Evolutionary conservation across 176 grass and related monocot genomes (phyloP).

Genomic region (Cymbopogon citratus): DNA sequence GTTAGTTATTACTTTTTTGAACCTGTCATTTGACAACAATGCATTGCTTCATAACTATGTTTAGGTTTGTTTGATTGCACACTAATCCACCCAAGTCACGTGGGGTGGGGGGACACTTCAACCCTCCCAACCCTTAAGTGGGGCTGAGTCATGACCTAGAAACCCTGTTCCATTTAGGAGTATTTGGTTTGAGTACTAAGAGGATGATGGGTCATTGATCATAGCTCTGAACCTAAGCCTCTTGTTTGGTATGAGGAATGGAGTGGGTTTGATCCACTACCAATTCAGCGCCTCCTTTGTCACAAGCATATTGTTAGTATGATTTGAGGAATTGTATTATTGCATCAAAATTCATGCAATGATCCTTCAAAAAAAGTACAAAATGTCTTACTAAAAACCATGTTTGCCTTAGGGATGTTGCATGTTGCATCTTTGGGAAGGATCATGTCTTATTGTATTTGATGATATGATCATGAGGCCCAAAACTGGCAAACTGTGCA

Average conservation of each 20-base stretch:
- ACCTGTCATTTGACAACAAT: background rate
- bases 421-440: background rate
- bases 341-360: background rate
- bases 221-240: background rate
- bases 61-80: background rate
- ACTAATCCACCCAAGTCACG: background rate
- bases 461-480: background rate
- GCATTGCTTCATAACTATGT: background rate
- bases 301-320: background rate
- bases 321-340: background rate
- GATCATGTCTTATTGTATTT: background rate
- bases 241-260: background rate
- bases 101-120: background rate
- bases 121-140: background rate
- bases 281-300: background rate
- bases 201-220: background rate
- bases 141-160: background rate
- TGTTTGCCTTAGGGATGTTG: background rate
- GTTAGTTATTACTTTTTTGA: background rate
- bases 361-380: background rate
- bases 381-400: background rate
- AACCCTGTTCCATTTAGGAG: background rate
- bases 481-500: background rate
- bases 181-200: background rate
- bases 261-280: background rate